Base-by-base conservation (phyloP, 164 flowering plant species). In the Stephania cephalantha region DNA sequence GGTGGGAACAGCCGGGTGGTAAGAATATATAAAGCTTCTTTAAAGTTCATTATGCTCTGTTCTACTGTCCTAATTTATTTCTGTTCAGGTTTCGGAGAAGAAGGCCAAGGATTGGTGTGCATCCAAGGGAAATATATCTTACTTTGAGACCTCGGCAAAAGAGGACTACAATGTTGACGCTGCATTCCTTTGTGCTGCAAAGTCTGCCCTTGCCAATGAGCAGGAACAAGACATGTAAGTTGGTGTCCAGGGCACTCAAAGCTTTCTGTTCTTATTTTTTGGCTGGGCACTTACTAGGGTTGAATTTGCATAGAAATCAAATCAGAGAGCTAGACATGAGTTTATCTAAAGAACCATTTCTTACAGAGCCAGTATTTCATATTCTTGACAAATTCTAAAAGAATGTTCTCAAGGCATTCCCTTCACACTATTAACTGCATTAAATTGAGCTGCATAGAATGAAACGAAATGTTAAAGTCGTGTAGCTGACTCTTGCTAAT, bases 1-100 rank as follows among this genome's bases (percentile, higher is more conserved):
- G 98, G 97, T 81, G 98, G 98, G 71, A 94, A 90, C 81, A 94
- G 98, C 81, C 80, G 98, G 85, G 98, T 90, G 96, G 98, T 94
- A 83, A 84, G 88, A 35, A 53, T 44, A 70, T 25, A 68, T 13
- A 46, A 44, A 35, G 42, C 68, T 35, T 73, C 31, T 44, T 22
- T 35, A 17, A 29, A 68, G n/a, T 69, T 45, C 7, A 15, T 72
- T 63, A 30, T 18, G 71, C 9, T n/a, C 55, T 58, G 6, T 8
- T 22, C 45, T 48, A 13, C 73, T 48, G 66, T 46, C 68, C 65
- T 78, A 69, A 68, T 13, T 46, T 52, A 20, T 72, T 0, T 71
- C 15, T 77, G 30, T 71, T 50, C 87, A 95, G 98, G 97, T 95
- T 77, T 89, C 99, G 80, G 94, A 95, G 83, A 95, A 91, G 85